These are phyloP conservation scores for Takashimella koratensis DNA, from an alignment of 1,284 basidiomycete genomes.

Conservation along the genomic window DNA sequence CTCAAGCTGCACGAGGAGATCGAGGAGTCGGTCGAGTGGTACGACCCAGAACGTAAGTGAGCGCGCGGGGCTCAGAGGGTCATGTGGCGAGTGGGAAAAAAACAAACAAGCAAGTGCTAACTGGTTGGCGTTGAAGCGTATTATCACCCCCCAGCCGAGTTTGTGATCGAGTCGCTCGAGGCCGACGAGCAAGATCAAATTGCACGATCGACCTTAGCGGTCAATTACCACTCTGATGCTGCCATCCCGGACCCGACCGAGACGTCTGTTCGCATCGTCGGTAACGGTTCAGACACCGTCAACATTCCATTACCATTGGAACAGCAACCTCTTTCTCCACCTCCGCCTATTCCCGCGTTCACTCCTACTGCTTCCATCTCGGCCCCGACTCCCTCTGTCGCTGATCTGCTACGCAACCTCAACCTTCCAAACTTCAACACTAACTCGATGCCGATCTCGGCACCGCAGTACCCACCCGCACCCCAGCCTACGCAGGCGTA, in stretches of 20 bases:
- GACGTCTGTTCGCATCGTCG: constrained; percentile 16
- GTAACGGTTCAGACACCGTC: constrained; percentile 1
- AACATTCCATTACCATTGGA: constrained; percentile 3
- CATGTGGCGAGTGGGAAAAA: no score
- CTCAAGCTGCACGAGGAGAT: constrained; percentile 21
- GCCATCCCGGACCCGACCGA: constrained; percentile 22
- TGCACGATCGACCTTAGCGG: constrained; percentile 29
- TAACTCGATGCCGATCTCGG: no score
- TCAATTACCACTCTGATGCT: constrained; percentile 16
- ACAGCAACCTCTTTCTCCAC: constrained; percentile 1
- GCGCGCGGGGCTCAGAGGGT: no score
- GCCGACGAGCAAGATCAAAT: constrained; percentile 25
- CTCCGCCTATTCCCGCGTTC: neutral
- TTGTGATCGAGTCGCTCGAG: constrained; percentile 20
- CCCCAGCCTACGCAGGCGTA: neutral
- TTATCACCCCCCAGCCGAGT: no score
- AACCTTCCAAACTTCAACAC: neutral
- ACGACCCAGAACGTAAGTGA: constrained; percentile 17
- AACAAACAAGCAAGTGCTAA: no score
- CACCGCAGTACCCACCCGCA: no score
- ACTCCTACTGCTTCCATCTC: neutral
- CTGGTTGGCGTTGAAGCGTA: no score
- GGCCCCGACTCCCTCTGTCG: neutral
- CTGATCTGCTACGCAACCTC: neutral
- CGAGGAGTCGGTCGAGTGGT: constrained; percentile 35